These are phyloP conservation scores for Diaporthe batatas DNA, from an alignment of 2,329 filamentous ascomycete species.

Conservation along the genomic window DNA sequence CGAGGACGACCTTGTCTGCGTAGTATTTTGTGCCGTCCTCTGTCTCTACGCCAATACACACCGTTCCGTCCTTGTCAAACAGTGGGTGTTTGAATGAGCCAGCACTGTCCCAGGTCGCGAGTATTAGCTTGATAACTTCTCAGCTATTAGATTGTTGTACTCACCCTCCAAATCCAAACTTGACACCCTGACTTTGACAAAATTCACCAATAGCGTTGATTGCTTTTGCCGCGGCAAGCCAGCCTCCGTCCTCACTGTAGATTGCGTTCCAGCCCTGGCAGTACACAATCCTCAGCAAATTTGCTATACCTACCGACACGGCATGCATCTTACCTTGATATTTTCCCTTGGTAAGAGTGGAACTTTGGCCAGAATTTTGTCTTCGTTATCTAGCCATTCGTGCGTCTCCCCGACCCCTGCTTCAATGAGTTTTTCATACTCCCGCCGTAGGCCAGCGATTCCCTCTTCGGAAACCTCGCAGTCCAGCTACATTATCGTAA, in stretches of 20 bases:
- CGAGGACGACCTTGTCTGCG: slow-evolving; percentile 59
- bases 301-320: rapidly evolving
- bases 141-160: background rate
- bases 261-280: slow-evolving; percentile 60
- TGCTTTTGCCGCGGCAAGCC: slow-evolving; percentile 61
- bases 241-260: slow-evolving; percentile 58
- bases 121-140: background rate
- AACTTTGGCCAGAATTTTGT: slow-evolving; percentile 57
- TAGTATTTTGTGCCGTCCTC: slow-evolving; percentile 56
- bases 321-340: slow-evolving; percentile 50
- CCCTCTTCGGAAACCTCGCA: slow-evolving; percentile 51
- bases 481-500: slow-evolving; percentile 45
- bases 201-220: slow-evolving; percentile 60
- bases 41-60: slow-evolving; percentile 58
- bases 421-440: slow-evolving; percentile 54
- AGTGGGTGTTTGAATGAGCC: slow-evolving; percentile 59
- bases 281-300: background rate
- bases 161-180: slow-evolving; percentile 56
- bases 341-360: slow-evolving; percentile 56
- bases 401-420: slow-evolving; percentile 56
- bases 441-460: slow-evolving; percentile 50
- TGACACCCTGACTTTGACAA: slow-evolving; percentile 54
- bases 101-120: slow-evolving; percentile 46
- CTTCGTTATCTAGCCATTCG: slow-evolving; percentile 58
- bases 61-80: slow-evolving; percentile 51